Evolutionary conservation across 2,329 filamentous ascomycete genomes (phyloP), one percentile per base, ranked within the genome.

Genomic region (Tolypocladium amazonense): DNA sequence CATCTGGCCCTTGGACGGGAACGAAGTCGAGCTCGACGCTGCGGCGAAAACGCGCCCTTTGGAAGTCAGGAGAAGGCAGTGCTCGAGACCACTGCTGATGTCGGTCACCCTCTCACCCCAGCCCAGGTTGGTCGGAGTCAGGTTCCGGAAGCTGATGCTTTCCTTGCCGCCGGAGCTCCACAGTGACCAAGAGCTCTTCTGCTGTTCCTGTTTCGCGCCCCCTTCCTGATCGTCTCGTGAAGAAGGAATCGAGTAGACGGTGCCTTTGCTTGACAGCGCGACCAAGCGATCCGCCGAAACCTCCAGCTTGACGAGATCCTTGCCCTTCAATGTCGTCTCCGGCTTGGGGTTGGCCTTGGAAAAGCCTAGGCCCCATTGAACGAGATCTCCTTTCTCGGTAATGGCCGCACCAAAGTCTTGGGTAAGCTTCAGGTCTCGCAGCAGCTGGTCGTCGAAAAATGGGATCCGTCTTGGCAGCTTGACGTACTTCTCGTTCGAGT

Each of bases 301-400:
- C 47, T 85, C 83, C 52, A 97, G 76, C 60, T 90, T 90, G 61
- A 82, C 75, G 56, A 97, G 77, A 67, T 96, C 83, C 71, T 95
- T 96, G 59, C 92, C 93, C 61, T 76, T 85, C 58, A 99, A 75
- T 0, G 93, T 97, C 56, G 81, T 77, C 1, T 80, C 80, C 0
- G 93, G 94, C 37, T 79, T 76, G 12, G 78, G 82, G 37, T 84
- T 77, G 5, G 84, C 79, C 59, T 82, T 79, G 8, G 88, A 88
- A 70, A 88, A 97, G 4, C 81, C 90, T 4, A 81, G 80, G 1
- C 94, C 94, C 94, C 94, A 99, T 75, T 97, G 92, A 15, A 97
- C 79, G 53, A 99, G 73, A 70, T 97, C 89, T 4, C 94, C 94
- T 63, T 88, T 86, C 71, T 97, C 92, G 5, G 87, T 88, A 47